Base-by-base conservation (phyloP, 208 protist genomes). In the Trypanosoma vivax region DNA sequence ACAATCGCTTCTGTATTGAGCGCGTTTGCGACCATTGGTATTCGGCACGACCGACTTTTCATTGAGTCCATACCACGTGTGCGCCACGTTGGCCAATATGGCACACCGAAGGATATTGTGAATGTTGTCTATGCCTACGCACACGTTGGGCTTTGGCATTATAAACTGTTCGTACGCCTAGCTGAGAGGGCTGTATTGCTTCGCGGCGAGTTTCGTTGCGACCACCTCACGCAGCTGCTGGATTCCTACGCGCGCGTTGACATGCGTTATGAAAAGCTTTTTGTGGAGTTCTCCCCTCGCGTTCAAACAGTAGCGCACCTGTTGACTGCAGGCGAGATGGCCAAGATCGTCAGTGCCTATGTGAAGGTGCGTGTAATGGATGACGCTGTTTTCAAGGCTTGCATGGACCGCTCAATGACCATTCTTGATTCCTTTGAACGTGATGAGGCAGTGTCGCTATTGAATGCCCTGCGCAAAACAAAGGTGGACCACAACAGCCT, bases 21-120 rank as follows among this genome's bases (percentile, higher is more conserved):
- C 28, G 71, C 80, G 40, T 90, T 94, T 46, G 80, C 87, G 5
- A 52, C 59, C 9, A 68, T 75, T 13, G 73, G 70, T 5, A 60
- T 79, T 31, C 61, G 65, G 2, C 65, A 94, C 51, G 80, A 90
- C 49, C 56, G 66, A 16, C 59, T 94, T 3, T 94, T 94, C 50
- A 78, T 94, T 46, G 77, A 89, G 61, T 57, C 79, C 31, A 85
- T 94, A 29, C 80, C 83, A 2, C 70, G 77, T 14, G 79, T 94
- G 39, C 79, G 83, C 7, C 72, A 81, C 40, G 73, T 94, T 7
- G 72, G 66, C n/a, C 66, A 77, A 19, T 90, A 91, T 55, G 87
- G 87, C 25, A 88, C 73, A 1, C 70, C 72, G 5, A 65, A 59
- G 28, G 87, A 94, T 43, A 54, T 94, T 13, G 71, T 68, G 31